These are phyloP conservation scores for Starmerella vitae DNA, from an alignment of 805 yeast species.

Conservation along the genomic window DNA sequence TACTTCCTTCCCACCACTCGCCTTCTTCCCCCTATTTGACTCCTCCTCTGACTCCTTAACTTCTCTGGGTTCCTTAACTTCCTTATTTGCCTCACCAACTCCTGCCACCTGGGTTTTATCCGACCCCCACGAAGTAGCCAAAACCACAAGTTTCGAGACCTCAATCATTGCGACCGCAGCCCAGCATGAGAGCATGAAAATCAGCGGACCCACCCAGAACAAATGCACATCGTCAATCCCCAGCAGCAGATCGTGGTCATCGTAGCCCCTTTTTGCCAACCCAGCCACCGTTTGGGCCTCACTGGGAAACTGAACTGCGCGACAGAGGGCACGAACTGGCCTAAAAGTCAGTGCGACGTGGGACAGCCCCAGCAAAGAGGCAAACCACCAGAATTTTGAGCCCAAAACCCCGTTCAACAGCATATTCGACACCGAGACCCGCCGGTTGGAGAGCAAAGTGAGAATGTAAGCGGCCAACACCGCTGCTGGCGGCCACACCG, in stretches of 20 bases:
- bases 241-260: constrained; percentile 19
- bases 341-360: constrained; percentile 25
- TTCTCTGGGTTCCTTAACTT: neutral
- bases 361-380: constrained; percentile 17
- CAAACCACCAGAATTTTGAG: constrained; percentile 9
- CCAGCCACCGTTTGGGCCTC: constrained; percentile 21
- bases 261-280: constrained; percentile 13
- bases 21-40: neutral
- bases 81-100: neutral
- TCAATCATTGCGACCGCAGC: constrained; percentile 7
- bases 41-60: neutral
- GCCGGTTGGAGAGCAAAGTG: neutral
- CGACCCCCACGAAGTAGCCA: neutral
- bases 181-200: constrained; percentile 13
- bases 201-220: constrained; percentile 14
- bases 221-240: constrained; percentile 19
- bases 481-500: constrained; percentile 44
- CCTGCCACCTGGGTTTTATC: neutral
- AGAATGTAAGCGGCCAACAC: constrained; percentile 14
- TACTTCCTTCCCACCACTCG: neutral
- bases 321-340: constrained; percentile 12
- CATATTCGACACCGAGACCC: neutral
- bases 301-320: constrained; percentile 22
- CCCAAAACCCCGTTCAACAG: neutral
- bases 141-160: neutral